phyloP scores from a whole-genome alignment of 768 basidiomycete genomes.

The Mycena chlorophos region DNA sequence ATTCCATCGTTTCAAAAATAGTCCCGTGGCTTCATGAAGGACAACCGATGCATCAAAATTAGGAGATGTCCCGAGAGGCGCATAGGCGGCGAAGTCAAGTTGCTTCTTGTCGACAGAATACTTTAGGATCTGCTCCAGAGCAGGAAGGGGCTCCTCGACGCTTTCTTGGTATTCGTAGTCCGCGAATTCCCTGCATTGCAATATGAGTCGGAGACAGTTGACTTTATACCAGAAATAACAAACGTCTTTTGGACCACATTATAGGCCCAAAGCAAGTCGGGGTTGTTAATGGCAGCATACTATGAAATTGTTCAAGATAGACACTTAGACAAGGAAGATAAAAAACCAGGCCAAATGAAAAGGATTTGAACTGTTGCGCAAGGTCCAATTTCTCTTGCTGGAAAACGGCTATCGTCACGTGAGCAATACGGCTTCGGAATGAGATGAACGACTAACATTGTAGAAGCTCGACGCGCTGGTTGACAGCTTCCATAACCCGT shows the following conservation, averaged over 20 bases:
- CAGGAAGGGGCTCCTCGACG: constrained; percentile 4
- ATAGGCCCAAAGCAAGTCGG: constrained; percentile 2
- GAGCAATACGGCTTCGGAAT: no score
- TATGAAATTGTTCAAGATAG: not conserved
- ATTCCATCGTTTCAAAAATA: constrained; percentile 12
- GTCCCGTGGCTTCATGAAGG: not conserved
- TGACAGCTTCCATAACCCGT: not conserved
- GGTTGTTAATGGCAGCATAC: constrained; percentile 14
- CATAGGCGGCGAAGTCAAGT: constrained; percentile 16
- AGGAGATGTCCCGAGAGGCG: not conserved
- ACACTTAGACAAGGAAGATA: not conserved
- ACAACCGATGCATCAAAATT: not conserved
- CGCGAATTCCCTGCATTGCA: not conserved
- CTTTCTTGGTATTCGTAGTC: constrained; percentile 18
- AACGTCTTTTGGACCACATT: constrained; percentile 10
- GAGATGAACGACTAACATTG: constrained; percentile 3
- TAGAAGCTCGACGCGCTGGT: not conserved
- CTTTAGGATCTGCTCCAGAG: constrained; percentile 12
- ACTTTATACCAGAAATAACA: not conserved
- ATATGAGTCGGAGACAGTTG: not conserved
- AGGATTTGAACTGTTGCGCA: constrained; percentile 20
- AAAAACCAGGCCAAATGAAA: constrained; percentile 29
- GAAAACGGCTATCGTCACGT: constrained; percentile 19
- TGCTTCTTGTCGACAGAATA: constrained; percentile 9
- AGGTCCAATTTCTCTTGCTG: constrained; percentile 22